Evolutionary conservation across 2,329 filamentous ascomycete genomes (phyloP).

Genomic region (Claviceps pusilla): DNA sequence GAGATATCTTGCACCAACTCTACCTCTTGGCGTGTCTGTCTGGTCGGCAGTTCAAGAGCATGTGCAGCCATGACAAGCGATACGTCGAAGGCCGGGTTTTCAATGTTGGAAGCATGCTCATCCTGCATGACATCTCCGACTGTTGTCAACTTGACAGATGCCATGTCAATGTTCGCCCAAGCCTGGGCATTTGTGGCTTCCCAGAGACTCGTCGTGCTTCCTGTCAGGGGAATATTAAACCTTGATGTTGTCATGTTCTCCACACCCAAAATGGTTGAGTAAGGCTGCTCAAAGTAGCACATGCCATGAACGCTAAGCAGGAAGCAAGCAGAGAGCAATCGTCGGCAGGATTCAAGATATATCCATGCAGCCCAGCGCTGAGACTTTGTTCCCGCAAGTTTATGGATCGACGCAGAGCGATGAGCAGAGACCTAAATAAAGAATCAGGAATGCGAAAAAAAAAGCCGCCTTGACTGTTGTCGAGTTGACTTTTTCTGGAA

Average conservation of each 20-base stretch:
- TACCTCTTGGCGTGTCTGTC: slow-evolving; percentile 15
- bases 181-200: slow-evolving; percentile 27
- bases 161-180: slow-evolving; percentile 27
- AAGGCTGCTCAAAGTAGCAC: slow-evolving; percentile 37
- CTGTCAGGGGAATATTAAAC: slow-evolving; percentile 32
- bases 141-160: slow-evolving; percentile 12
- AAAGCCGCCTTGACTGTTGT: no score
- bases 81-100: slow-evolving; percentile 23
- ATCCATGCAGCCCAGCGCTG: slow-evolving; percentile 38
- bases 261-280: slow-evolving; percentile 19
- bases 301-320: slow-evolving; percentile 41
- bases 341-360: slow-evolving; percentile 33
- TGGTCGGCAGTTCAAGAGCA: slow-evolving; percentile 23
- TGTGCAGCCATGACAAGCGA: slow-evolving; percentile 25
- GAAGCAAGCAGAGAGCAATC: slow-evolving; percentile 42
- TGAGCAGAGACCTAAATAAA: slow-evolving; percentile 1
- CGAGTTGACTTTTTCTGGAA: background rate
- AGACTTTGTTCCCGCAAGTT: slow-evolving; percentile 8
- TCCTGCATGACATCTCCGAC: slow-evolving; percentile 19
- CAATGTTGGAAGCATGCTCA: slow-evolving; percentile 20
- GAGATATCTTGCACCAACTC: slow-evolving; percentile 12
- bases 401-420: background rate
- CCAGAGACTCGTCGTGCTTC: slow-evolving; percentile 32
- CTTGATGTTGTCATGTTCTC: slow-evolving; percentile 20
- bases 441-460: no score